Base-by-base conservation (phyloP, 129 eudicot species). In the Helianthus tuberosus region DNA sequence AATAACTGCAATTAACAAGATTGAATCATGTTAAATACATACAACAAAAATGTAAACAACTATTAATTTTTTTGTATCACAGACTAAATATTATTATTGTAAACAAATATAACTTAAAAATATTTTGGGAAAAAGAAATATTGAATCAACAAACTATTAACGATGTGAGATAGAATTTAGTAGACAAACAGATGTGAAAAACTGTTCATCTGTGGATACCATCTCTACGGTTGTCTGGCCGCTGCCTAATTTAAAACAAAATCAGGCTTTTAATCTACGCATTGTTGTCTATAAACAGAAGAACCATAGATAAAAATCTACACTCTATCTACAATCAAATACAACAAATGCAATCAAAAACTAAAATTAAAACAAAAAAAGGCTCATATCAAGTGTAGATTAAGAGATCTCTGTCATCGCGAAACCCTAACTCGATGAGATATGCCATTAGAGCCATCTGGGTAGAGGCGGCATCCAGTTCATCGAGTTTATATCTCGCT, bases 311-410 rank as follows among this genome's bases (percentile, higher is more conserved):
- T 3, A 5, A 2, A 66, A 16, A 20, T 23, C 20, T 38, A 13
- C 47, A 1, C 61, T 70, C 77, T 51, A 51, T 38, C 12, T 3
- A 70, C 71, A 77, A 50, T 38, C 17, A 46, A 60, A 77, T 35
- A 77, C 64, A 69, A 69, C 72, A 38, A 25, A 61, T 69, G 76
- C 82, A 41, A 62, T 25, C 9, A 11, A 13, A 48, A 0, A 57
- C 23, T 25, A 41, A 48, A 25, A 20, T 5, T 4, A 57, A n/a
- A 23, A 14, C 11, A 67, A 25, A 53, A 38, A 53, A 27, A 57
- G 76, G 82, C 82, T 77, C 82, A 77, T 77, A 77, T 70, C 81
- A 77, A 77, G 76, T 77, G 81, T 77, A 77, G 81, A 23, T 77
- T 77, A 69, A 35, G 81, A 77, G 81, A 77, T 77, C 81, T 77